Evolutionary conservation across 176 grass and related monocot species (phyloP).

Genomic region (Ensete ventricosum): DNA sequence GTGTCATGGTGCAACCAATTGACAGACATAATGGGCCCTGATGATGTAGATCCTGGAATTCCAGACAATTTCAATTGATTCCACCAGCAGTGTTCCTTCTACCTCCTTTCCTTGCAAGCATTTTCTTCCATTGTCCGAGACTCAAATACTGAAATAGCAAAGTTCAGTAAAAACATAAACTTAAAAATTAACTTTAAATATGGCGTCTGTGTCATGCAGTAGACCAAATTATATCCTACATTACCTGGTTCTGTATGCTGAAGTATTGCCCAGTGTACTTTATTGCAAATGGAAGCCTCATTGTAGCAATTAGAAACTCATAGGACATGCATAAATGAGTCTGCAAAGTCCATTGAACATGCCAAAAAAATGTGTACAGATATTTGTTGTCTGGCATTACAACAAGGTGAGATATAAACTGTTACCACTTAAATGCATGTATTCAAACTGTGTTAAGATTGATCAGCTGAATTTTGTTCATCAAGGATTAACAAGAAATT

Average conservation of each 20-base stretch:
- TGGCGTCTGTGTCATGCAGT: not conserved
- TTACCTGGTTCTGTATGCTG: no score
- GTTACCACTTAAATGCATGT: no score
- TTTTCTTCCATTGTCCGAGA: not conserved
- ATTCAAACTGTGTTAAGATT: not conserved
- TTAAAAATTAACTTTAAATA: not conserved
- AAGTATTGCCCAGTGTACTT: no score
- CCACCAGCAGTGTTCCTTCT: not conserved
- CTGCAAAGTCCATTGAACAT: no score
- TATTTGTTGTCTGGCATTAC: no score
- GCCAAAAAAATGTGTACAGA: no score
- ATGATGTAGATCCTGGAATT: not conserved
- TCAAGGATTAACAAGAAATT: not conserved
- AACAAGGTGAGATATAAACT: no score
- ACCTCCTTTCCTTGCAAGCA: not conserved
- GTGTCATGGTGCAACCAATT: not conserved
- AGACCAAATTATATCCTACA: no score
- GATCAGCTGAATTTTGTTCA: not conserved
- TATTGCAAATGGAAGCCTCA: not conserved
- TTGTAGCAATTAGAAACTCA: not conserved
- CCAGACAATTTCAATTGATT: conserved; percentile 4
- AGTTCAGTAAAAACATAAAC: not conserved
- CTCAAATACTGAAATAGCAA: not conserved
- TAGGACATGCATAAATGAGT: no score
- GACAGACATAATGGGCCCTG: not conserved